phyloP scores from a whole-genome alignment of 257 asterid species.

The Capsicum pubescens region DNA sequence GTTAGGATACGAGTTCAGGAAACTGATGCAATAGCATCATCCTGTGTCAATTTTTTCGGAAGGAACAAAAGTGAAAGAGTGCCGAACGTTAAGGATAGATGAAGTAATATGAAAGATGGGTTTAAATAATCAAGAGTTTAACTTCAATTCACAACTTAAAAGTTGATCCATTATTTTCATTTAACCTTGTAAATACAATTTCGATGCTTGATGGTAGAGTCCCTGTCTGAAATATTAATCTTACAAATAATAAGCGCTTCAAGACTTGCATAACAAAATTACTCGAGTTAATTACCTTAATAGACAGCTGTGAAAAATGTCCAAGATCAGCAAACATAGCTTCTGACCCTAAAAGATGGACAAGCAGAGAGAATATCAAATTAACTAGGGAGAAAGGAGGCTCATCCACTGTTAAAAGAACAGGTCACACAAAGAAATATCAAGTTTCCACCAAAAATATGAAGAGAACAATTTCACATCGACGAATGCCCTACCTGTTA shows the following conservation, averaged over 20 bases:
- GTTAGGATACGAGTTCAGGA: background rate
- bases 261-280: background rate
- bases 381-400: background rate
- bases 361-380: slow-evolving; percentile 1
- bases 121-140: background rate
- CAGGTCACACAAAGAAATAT: background rate
- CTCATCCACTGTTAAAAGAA: background rate
- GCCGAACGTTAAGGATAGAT: background rate
- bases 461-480: background rate
- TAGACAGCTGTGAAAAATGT: slow-evolving; percentile 91
- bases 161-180: background rate
- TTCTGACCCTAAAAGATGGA: slow-evolving; percentile 70
- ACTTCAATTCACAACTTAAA: background rate
- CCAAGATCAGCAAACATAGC: slow-evolving; percentile 99
- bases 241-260: slow-evolving; percentile 20
- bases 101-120: background rate
- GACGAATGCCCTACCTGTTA: slow-evolving; percentile 59
- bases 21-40: too few species aligned
- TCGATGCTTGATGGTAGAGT: background rate
- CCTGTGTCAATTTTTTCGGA: background rate
- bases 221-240: background rate
- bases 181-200: background rate
- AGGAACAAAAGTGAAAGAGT: background rate
- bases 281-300: slow-evolving; percentile 57
- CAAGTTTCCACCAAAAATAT: background rate